Evolutionary conservation across 108 stramenopile species (phyloP), one percentile per base, ranked within the genome.

Genomic region (Asterionellopsis glacialis): DNA sequence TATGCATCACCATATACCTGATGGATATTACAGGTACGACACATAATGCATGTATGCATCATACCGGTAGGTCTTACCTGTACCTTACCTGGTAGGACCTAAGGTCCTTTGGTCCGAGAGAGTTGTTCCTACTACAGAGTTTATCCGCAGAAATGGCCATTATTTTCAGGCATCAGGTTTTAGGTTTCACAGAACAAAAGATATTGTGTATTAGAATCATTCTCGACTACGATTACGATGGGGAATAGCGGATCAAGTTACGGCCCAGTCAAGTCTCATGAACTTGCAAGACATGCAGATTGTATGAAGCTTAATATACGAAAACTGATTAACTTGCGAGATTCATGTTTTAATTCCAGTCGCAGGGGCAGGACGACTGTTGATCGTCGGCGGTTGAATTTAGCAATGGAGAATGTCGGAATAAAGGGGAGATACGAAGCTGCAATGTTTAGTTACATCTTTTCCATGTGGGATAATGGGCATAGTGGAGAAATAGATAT

Each of bases 381-480:
- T 15, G 27, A 55, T 28, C 41, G 72, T 56, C 55, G 59, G 33
- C 44, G 41, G 45, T 68, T 75, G 40, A 55, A 69, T 18, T 10
- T 24, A 22, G 69, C 69, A 11, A 64, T 74, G 69, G 45, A 39
- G 16, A 38, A 63, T 13, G 41, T 59, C 40, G 53, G 33, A 33
- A 33, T 61, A 44, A 23, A 55, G 33, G 59, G 19, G 1, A 14
- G 21, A 33, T 44, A 59, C 27, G 76, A 76, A 54, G 48, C 56
- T 15, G 68, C 80, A 41, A 68, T 85, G 1, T 63, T 85, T 43
- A 69, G 77, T 54, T 61, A 75, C n/a, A 38, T 85, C 23, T 82
- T 77, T 54, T 76, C 74, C 14, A 80, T 82, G 81, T 85, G 78
- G 78, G 84, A 85, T 63, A 68, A 51, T 51, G 55, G 67, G 43